A percentile compares a stretch with the other conserved stretches of the same genome.
Conservation (phyloP, 2,329 filamentous ascomycete species). For the Monosporascus cannonballus region DNA sequence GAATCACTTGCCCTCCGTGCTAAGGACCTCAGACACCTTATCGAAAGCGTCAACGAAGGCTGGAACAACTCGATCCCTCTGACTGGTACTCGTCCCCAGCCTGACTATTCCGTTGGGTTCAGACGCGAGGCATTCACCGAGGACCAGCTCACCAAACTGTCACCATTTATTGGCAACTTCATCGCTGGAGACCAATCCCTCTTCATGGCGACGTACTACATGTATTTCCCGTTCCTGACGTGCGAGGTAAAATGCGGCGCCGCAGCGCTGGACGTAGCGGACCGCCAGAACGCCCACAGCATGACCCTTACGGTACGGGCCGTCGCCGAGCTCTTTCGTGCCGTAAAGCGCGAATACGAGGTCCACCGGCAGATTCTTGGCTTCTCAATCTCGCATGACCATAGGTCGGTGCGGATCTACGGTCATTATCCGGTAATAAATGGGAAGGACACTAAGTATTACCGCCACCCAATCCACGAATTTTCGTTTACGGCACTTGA, state of each 20-base stretch:
- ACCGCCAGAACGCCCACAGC: conserved; percentile 35
- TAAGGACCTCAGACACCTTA: conserved; percentile 25
- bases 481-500: too few species aligned
- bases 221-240: conserved; percentile 44
- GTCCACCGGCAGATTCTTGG: conserved; percentile 34
- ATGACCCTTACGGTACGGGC: conserved; percentile 34
- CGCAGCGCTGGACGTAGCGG: conserved; percentile 29
- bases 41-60: conserved; percentile 35
- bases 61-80: conserved; percentile 36
- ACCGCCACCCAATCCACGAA: conserved; percentile 16
- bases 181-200: conserved; percentile 28
- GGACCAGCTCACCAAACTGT: conserved; percentile 34
- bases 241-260: conserved; percentile 41
- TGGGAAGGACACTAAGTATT: conserved; percentile 20
- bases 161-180: conserved; percentile 29
- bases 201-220: conserved; percentile 39
- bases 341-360: conserved; percentile 29
- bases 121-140: conserved; percentile 33
- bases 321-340: conserved; percentile 32
- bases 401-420: conserved; percentile 30
- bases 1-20: conserved; percentile 25
- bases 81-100: conserved; percentile 31
- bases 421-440: conserved; percentile 34
- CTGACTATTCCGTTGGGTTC: conserved; percentile 39
- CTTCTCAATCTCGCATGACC: conserved; percentile 36